Percentiles rank a stretch among this genome's conserved stretches.
These are phyloP conservation scores for Secale cereale DNA, from an alignment of 176 grass and related monocot genomes.

Conservation along the genomic window DNA sequence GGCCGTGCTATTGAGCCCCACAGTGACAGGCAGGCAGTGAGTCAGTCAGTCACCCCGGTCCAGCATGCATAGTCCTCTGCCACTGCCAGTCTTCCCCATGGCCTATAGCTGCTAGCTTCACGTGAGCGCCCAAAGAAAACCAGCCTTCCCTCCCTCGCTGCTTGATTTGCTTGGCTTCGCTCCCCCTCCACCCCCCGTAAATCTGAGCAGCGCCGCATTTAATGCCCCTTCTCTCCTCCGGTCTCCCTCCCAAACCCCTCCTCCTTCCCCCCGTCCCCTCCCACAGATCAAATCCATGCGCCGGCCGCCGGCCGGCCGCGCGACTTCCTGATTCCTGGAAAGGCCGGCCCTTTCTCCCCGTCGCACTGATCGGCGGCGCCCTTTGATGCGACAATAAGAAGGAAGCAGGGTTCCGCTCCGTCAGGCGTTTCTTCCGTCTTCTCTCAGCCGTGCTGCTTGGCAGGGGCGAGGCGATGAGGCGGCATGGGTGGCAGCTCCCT, in stretches of 20 bases:
- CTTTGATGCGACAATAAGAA: neutral
- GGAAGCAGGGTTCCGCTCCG: neutral
- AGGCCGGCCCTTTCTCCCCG: neutral
- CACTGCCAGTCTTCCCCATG: constrained; percentile 17
- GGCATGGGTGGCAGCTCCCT: constrained; percentile 95
- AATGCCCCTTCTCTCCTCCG: constrained; percentile 24
- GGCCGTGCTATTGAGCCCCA: constrained; percentile 1
- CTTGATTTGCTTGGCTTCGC: constrained; percentile 4
- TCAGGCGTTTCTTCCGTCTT: constrained; percentile 2
- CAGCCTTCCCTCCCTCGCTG: neutral
- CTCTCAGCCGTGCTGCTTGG: neutral
- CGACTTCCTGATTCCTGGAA: neutral
- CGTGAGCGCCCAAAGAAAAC: constrained; percentile 33
- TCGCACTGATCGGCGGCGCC: constrained; percentile 24
- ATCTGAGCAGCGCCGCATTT: constrained; percentile 51
- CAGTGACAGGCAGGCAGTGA: constrained; percentile 14
- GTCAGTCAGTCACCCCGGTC: neutral
- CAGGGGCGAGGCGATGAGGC: constrained; percentile 59
- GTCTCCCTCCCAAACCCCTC: constrained; percentile 4
- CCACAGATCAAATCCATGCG: constrained; percentile 37
- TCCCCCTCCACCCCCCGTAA: constrained; percentile 8
- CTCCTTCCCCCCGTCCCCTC: neutral
- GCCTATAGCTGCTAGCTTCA: constrained; percentile 33
- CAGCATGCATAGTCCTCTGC: neutral
- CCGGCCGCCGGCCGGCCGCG: neutral